Percentiles rank a stretch among this genome's conserved stretches.
Conservation (phyloP, 768 basidiomycete species). For the Russula compacta region DNA sequence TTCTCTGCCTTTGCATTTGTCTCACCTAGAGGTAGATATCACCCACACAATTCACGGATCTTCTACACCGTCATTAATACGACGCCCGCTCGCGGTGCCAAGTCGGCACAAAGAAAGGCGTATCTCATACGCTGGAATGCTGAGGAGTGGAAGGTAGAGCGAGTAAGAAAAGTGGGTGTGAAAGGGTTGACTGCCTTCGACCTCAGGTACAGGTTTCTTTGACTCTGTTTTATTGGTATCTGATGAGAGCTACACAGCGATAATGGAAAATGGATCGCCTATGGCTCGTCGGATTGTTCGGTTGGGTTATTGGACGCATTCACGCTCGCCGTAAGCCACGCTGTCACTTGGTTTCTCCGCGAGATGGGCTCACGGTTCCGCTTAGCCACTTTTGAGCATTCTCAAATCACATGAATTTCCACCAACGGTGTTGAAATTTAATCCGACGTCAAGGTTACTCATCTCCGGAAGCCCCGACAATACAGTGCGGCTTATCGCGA, state of each 20-base stretch:
- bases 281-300: conserved; percentile 78
- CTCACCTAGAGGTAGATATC: conserved; percentile 38
- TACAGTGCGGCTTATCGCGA: conserved; percentile 66
- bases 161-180: conserved; percentile 63
- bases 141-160: conserved; percentile 55
- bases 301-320: conserved; percentile 77
- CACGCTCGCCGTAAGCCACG: conserved; percentile 52
- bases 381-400: conserved; percentile 77
- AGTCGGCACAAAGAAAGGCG: conserved; percentile 46
- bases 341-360: not conserved
- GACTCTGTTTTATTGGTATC: not conserved
- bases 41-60: conserved; percentile 40
- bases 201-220: conserved; percentile 49
- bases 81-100: conserved; percentile 47
- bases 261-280: conserved; percentile 76
- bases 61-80: conserved; percentile 71
- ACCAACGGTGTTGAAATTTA: conserved; percentile 83
- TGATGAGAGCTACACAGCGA: conserved; percentile 35
- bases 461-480: conserved; percentile 90
- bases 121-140: conserved; percentile 70
- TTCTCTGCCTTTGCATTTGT: not conserved
- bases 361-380: not conserved
- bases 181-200: conserved; percentile 83
- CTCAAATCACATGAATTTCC: conserved; percentile 94
- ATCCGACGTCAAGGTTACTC: conserved; percentile 67